These are phyloP conservation scores for Symmetrospora coprosmae DNA, from an alignment of 768 basidiomycete genomes.

Conservation along the genomic window DNA sequence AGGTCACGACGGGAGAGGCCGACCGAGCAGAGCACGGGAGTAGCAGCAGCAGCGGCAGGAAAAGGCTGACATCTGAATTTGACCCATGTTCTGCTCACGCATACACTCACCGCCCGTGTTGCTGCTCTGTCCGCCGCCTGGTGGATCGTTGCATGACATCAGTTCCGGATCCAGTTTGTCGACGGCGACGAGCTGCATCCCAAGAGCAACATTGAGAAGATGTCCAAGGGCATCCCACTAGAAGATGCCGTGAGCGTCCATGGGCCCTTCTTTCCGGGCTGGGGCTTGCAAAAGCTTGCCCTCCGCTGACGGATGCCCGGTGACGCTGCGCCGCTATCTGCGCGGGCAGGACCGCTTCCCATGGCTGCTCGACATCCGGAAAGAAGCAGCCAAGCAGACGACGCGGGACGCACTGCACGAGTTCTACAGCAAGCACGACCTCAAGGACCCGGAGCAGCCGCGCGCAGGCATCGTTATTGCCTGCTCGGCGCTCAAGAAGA, in stretches of 20 bases:
- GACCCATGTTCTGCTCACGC: too few relatives aligned
- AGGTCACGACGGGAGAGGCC: too few relatives aligned
- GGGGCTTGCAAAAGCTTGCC: too few relatives aligned
- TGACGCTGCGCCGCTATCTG: too few relatives aligned
- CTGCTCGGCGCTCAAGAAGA: slow-evolving; percentile 67
- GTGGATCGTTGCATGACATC: slow-evolving; percentile 37
- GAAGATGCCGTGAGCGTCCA: slow-evolving; percentile 44
- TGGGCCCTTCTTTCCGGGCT: too few relatives aligned
- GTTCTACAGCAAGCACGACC: slow-evolving; percentile 3
- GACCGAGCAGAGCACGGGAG: too few relatives aligned
- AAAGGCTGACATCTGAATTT: too few relatives aligned
- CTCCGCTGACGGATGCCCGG: too few relatives aligned
- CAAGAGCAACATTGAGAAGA: slow-evolving; percentile 66
- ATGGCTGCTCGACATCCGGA: slow-evolving; percentile 64
- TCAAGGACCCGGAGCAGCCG: slow-evolving; percentile 30
- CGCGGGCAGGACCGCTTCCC: slow-evolving; percentile 53
- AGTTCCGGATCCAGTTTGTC: slow-evolving; percentile 60
- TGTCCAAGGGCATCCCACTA: slow-evolving; percentile 60
- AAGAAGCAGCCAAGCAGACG: slow-evolving; percentile 40
- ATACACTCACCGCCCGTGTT: too few relatives aligned
- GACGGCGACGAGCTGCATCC: slow-evolving; percentile 87
- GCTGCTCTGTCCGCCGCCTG: background rate
- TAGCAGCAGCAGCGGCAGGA: too few relatives aligned
- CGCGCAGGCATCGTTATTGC: slow-evolving; percentile 57
- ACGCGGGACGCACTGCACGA: slow-evolving; percentile 37